Evolutionary conservation across 768 basidiomycete species (phyloP).

Genomic region (Boletellus sp.): DNA sequence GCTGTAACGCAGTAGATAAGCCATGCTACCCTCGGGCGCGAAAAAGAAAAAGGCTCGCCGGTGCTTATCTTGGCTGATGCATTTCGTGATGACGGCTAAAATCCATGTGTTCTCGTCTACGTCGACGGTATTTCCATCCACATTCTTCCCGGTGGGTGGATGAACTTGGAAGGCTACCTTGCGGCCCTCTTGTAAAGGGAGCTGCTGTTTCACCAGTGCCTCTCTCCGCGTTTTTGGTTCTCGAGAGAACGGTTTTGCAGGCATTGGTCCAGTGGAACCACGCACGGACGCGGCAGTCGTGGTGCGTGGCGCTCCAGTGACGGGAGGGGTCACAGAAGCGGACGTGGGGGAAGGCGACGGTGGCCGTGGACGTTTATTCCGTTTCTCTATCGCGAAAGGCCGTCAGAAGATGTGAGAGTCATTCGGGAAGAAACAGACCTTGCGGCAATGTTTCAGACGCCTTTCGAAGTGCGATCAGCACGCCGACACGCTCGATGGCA

Average conservation of each 20-base stretch:
- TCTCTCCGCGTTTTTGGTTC: slow-evolving; percentile 69
- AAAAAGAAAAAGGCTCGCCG: slow-evolving; percentile 37
- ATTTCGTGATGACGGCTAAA: slow-evolving; percentile 68
- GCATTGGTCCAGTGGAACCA: slow-evolving; percentile 57
- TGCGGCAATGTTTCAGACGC: slow-evolving; percentile 58
- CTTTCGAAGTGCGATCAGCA: slow-evolving; percentile 70
- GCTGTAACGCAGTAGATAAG: slow-evolving; percentile 33
- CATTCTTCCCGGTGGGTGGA: slow-evolving; percentile 55
- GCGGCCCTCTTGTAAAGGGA: slow-evolving; percentile 67
- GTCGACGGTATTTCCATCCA: slow-evolving; percentile 48
- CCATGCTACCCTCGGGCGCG: not conserved
- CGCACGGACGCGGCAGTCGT: slow-evolving; percentile 28
- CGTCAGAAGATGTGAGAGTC: slow-evolving; percentile 1
- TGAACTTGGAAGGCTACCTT: slow-evolving; percentile 86
- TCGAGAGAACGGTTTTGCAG: slow-evolving; percentile 50
- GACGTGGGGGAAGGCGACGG: slow-evolving; percentile 65
- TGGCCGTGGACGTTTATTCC: slow-evolving; percentile 70
- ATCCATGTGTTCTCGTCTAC: slow-evolving; percentile 64
- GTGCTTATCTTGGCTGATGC: slow-evolving; percentile 69
- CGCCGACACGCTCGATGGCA: slow-evolving; percentile 62
- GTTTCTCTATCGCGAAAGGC: slow-evolving; percentile 50
- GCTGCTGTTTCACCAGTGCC: slow-evolving; percentile 53
- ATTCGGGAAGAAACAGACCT: slow-evolving; percentile 39
- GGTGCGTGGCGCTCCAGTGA: slow-evolving; percentile 19
- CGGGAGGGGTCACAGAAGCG: slow-evolving; percentile 33